A percentile compares a stretch with the other conserved stretches of the same genome.
These are phyloP conservation scores for Fusarium sp. DNA, from an alignment of 2,329 filamentous ascomycete species.

Conservation along the genomic window DNA sequence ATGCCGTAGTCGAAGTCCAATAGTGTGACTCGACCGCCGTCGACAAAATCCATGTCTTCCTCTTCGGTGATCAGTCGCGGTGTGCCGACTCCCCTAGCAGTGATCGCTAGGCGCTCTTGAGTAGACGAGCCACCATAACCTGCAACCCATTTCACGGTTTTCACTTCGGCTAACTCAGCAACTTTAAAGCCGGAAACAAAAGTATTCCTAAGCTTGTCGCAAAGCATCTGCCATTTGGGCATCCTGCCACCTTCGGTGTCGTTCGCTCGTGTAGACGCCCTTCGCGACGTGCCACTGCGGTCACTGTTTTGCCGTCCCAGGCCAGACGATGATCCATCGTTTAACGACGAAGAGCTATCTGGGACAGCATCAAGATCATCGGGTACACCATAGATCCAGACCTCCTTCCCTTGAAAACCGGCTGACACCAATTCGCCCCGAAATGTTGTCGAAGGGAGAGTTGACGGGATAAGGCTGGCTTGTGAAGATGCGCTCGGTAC, in stretches of 20 bases:
- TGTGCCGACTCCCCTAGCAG: constrained; percentile 76
- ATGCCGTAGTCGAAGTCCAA: constrained; percentile 79
- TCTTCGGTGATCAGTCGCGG: constrained; percentile 72
- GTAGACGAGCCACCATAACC: constrained; percentile 62
- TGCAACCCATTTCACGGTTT: constrained; percentile 78
- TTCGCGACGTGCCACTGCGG: constrained; percentile 49
- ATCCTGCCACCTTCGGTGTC: constrained; percentile 56
- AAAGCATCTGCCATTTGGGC: constrained; percentile 77
- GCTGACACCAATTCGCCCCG: constrained; percentile 79
- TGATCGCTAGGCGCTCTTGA: constrained; percentile 74
- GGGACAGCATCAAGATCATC: constrained; percentile 76
- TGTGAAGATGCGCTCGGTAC: constrained; percentile 64
- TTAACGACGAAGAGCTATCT: constrained; percentile 53
- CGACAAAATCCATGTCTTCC: constrained; percentile 80
- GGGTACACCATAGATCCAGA: constrained; percentile 85
- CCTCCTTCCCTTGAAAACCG: constrained; percentile 77
- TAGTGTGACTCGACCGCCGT: constrained; percentile 79
- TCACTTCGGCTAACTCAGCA: constrained; percentile 74
- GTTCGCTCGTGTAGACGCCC: constrained; percentile 51
- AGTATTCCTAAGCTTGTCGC: constrained; percentile 77
- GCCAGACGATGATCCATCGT: constrained; percentile 43
- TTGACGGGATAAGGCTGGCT: constrained; percentile 74
- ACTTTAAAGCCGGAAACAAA: constrained; percentile 77
- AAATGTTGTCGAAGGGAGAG: constrained; percentile 76
- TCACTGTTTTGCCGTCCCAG: constrained; percentile 52